These are phyloP conservation scores for Botrytis hyacinthi DNA, from an alignment of 2,329 filamentous ascomycete species.

Conservation along the genomic window DNA sequence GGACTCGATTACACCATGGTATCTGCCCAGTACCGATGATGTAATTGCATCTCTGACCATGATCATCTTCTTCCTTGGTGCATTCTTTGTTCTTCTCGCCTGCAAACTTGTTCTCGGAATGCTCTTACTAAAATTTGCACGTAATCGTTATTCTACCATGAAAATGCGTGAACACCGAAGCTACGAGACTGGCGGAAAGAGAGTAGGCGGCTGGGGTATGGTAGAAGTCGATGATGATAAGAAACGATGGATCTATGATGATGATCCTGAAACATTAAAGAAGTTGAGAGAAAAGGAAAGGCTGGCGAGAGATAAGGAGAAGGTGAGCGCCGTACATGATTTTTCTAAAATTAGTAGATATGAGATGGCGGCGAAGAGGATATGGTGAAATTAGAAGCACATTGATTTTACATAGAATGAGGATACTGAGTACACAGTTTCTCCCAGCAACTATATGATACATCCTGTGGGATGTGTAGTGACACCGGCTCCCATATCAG, in stretches of 20 bases:
- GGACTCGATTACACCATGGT: constrained; percentile 37
- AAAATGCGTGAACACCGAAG: constrained; percentile 59
- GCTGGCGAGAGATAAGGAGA: constrained; percentile 54
- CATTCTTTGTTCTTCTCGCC: constrained; percentile 81
- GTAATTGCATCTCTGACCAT: constrained; percentile 76
- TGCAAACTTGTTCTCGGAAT: constrained; percentile 87
- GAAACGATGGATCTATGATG: constrained; percentile 79
- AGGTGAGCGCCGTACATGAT: constrained; percentile 51
- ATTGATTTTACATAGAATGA: neutral
- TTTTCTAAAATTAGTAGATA: constrained; percentile 73
- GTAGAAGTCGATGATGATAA: constrained; percentile 90
- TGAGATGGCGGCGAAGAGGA: constrained; percentile 94
- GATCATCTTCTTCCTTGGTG: constrained; percentile 78
- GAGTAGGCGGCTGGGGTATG: constrained; percentile 78
- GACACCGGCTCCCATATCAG: neutral
- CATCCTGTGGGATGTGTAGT: too few relatives aligned
- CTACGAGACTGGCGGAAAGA: constrained; percentile 68
- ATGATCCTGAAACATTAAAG: constrained; percentile 70
- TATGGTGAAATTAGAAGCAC: constrained; percentile 63
- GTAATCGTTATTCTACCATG: constrained; percentile 78
- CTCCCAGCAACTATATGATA: neutral
- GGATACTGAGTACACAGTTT: neutral
- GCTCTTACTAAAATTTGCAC: constrained; percentile 74
- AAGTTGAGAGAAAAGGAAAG: constrained; percentile 62
- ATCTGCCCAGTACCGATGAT: constrained; percentile 57